Evolutionary conservation across 2,329 filamentous ascomycete genomes (phyloP), one percentile per base, ranked within the genome.

Genomic region (Beauveria varroae): DNA sequence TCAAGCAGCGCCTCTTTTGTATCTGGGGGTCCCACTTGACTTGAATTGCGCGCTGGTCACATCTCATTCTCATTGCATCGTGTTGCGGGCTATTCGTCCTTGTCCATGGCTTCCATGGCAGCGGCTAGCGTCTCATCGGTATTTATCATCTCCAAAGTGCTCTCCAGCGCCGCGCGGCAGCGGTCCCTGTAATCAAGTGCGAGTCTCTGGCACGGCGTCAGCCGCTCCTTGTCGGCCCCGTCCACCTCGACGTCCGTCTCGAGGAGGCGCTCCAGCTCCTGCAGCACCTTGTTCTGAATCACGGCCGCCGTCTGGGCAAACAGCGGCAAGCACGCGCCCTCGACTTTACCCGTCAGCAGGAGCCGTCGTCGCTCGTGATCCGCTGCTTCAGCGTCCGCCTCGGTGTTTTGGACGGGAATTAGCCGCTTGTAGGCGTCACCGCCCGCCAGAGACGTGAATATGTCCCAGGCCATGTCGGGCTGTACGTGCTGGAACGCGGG

Each of bases 401-500:
- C 69, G 1, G 68, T 68, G 1, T 68, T 68, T 7, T 66, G 60
- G 12, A 51, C 43, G 22, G 53, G 60, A 2, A 57, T 43, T 1
- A 61, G 43, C 37, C 20, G 44, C 44, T 12, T n/a, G 37, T 2
- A 8, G 12, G 16, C 37, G 16, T 43, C 43, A 5, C 3, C 22
- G 26, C 53, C 46, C 57, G 70, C 74, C 22, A 78, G 73, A 0
- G 72, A 70, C 57, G 70, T 69, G 49, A 78, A 72, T 1, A 85
- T 75, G 60, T 83, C 78, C 71, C 78, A 79, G 5, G 83, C 73
- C 67, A 86, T 78, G 7, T 77, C 76, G 54, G 81, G 79, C 66
- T 84, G 81, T 8, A 85, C 74, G 62, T 83, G 79, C 6, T 74
- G 71, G 59, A 84, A 81, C 5, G 74, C 73, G 2, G 73, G 69